Evolutionary conservation across 768 basidiomycete species (phyloP).

Genomic region (Termitomyces sp.): DNA sequence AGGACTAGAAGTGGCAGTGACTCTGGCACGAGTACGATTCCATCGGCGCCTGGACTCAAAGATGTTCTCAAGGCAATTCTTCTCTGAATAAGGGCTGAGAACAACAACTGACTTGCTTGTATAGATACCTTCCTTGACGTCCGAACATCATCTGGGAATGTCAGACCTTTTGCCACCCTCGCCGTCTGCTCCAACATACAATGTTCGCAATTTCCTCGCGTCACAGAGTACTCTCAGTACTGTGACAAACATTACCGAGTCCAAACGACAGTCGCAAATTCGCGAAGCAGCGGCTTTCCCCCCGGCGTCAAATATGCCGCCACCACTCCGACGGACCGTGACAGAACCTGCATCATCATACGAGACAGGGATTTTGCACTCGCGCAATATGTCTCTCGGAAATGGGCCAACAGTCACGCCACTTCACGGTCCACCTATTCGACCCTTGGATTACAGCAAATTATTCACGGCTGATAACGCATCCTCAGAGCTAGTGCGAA

Average conservation of each 20-base stretch:
- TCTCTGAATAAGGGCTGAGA: neutral
- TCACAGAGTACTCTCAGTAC: constrained; percentile 33
- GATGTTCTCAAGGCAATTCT: constrained; percentile 63
- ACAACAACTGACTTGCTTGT: neutral
- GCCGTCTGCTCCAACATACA: constrained; percentile 42
- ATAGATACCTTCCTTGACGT: constrained; percentile 61
- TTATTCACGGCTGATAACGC: constrained; percentile 52
- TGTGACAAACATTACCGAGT: constrained; percentile 11
- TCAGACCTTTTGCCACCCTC: constrained; percentile 71
- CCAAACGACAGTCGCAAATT: constrained; percentile 14
- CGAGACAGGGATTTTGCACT: constrained; percentile 8
- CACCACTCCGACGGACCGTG: constrained; percentile 16
- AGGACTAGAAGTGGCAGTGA: constrained; percentile 47
- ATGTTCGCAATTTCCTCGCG: constrained; percentile 28
- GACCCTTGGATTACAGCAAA: constrained; percentile 64
- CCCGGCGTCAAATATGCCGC: constrained; percentile 25
- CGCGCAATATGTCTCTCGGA: constrained; percentile 16
- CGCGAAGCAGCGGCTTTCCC: constrained; percentile 17
- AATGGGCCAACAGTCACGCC: constrained; percentile 20
- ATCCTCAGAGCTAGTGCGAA: constrained; percentile 63
- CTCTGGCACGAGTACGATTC: constrained; percentile 26
- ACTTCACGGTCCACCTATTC: constrained; percentile 40
- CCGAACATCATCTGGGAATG: constrained; percentile 66
- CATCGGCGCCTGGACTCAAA: constrained; percentile 55
- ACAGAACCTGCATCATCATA: constrained; percentile 13